Conservation (phyloP, 129 eudicot species). For the sunflower (Helianthus annuus) region HanXRQr2.0-SUNRISE NC_035445.2:1763977-1764476, state of each 20-base stretch:
- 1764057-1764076: background rate
- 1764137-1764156: background rate
- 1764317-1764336: too few species aligned
- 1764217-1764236: background rate
- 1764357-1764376: too few species aligned
- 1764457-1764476: too few species aligned
- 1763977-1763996: background rate
- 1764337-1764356: too few species aligned
- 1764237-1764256: too few species aligned
- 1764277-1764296: too few species aligned
- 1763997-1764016: background rate
- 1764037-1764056: background rate
- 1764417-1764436: too few species aligned
- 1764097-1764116: background rate
- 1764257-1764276: too few species aligned
- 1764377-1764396: too few species aligned
- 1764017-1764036: background rate
- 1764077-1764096: conserved; percentile 6
- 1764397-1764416: too few species aligned
- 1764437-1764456: too few species aligned
- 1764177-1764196: background rate
- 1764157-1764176: background rate
- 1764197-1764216: background rate
- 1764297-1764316: too few species aligned
- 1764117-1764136: background rate